phyloP scores from a whole-genome alignment of 2,329 filamentous ascomycete genomes.

The Exophiala oligosperma region DNA sequence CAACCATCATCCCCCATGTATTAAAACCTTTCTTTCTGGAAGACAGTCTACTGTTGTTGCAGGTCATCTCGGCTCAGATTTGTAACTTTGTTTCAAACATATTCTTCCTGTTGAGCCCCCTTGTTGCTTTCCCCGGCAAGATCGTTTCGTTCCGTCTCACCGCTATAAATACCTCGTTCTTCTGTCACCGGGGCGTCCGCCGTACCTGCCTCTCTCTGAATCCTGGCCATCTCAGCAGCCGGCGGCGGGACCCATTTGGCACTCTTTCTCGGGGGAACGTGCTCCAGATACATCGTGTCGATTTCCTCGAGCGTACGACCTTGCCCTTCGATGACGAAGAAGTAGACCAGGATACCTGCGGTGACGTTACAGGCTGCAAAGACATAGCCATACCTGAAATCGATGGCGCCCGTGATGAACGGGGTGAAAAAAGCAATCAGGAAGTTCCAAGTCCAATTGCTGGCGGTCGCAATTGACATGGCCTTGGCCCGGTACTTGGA shows the following conservation, averaged over 20 bases:
- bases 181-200: background rate
- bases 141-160: slow-evolving; percentile 13
- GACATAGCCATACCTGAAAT: slow-evolving; percentile 75
- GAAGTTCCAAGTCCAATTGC: slow-evolving; percentile 79
- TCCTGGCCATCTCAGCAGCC: slow-evolving; percentile 21
- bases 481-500: slow-evolving; percentile 65
- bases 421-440: slow-evolving; percentile 76
- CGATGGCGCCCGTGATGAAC: slow-evolving; percentile 71
- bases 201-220: slow-evolving; percentile 19
- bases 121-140: background rate
- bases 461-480: slow-evolving; percentile 73
- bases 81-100: background rate
- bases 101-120: background rate
- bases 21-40: too few species aligned
- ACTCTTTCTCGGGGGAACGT: slow-evolving; percentile 57
- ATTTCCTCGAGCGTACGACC: slow-evolving; percentile 70
- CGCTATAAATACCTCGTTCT: slow-evolving; percentile 7
- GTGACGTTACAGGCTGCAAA: slow-evolving; percentile 72
- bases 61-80: background rate
- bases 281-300: slow-evolving; percentile 71
- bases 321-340: slow-evolving; percentile 74
- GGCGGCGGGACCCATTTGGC: slow-evolving; percentile 19
- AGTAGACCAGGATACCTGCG: slow-evolving; percentile 67
- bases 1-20: too few species aligned
- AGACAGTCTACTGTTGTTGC: too few species aligned